phyloP scores from a whole-genome alignment of 108 stramenopile genomes.

The Thalassiosira profunda region DNA sequence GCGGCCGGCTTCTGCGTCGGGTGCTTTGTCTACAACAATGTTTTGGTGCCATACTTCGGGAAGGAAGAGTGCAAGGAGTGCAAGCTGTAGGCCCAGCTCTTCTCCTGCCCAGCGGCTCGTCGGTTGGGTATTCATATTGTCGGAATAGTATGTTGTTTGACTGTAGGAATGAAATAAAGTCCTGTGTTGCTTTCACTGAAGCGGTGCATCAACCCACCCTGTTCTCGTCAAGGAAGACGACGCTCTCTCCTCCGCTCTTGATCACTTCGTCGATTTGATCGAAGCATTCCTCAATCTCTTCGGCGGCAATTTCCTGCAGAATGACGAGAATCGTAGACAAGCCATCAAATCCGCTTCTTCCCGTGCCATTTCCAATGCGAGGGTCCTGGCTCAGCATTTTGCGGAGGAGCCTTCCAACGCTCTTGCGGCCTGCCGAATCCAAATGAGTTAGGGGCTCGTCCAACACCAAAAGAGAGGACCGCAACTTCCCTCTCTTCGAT shows the following conservation, averaged over 20 bases:
- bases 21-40: conserved; percentile 62
- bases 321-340: conserved; percentile 76
- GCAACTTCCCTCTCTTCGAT: conserved; percentile 61
- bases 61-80: conserved; percentile 61
- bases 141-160: too few relatives aligned
- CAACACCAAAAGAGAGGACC: conserved; percentile 68
- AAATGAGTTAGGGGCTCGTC: conserved; percentile 90
- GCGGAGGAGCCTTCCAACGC: conserved; percentile 70
- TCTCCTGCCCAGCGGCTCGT: too few relatives aligned
- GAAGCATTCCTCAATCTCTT: conserved; percentile 87
- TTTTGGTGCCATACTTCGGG: conserved; percentile 29
- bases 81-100: conserved; percentile 55
- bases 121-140: too few relatives aligned
- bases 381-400: conserved; percentile 41
- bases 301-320: conserved; percentile 86
- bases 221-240: conserved; percentile 60
- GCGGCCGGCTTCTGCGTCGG: conserved; percentile 61
- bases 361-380: conserved; percentile 1
- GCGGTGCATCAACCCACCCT: conserved; percentile 10
- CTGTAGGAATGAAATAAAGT: too few relatives aligned
- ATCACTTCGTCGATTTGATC: conserved; percentile 84
- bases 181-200: too few relatives aligned
- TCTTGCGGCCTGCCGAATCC: conserved; percentile 67
- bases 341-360: conserved; percentile 18
- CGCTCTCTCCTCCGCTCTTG: conserved; percentile 61